Conservation (phyloP, 371 early-diverging fungal species). For the Actinomortierella wolfii region DNA sequence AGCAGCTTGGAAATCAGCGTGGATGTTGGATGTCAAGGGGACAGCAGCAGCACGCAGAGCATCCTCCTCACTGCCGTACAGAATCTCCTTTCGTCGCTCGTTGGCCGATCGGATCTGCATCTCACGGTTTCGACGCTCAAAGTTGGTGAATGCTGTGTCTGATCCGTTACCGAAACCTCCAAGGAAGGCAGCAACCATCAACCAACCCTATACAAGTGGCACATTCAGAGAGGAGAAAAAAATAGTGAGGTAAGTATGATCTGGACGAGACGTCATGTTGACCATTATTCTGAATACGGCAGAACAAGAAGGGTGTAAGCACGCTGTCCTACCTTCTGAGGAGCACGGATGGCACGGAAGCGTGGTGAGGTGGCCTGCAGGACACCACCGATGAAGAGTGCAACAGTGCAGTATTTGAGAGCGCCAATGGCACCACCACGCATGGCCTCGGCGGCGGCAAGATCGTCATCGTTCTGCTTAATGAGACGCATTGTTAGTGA, state of each 20-base stretch:
- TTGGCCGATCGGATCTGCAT: slow-evolving; percentile 35
- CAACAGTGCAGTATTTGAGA: slow-evolving; percentile 39
- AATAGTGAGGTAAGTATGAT: background rate
- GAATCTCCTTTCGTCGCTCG: slow-evolving; percentile 29
- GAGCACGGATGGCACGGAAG: slow-evolving; percentile 32
- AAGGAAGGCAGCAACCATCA: slow-evolving; percentile 42
- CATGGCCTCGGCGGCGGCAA: slow-evolving; percentile 40
- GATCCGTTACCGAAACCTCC: slow-evolving; percentile 45
- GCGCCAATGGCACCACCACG: slow-evolving; percentile 41
- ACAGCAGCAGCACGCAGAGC: slow-evolving; percentile 14
- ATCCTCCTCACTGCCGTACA: slow-evolving; percentile 22
- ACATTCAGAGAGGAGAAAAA: background rate
- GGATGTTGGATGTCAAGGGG: slow-evolving; percentile 1
- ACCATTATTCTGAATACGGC: background rate
- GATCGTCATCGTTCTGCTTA: slow-evolving; percentile 37
- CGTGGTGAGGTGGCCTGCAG: slow-evolving; percentile 36
- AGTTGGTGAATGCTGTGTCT: slow-evolving; percentile 42
- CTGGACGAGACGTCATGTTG: background rate
- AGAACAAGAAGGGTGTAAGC: background rate
- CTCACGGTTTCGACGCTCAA: slow-evolving; percentile 38
- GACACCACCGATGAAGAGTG: slow-evolving; percentile 27
- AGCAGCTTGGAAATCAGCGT: no score
- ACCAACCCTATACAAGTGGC: slow-evolving; percentile 22
- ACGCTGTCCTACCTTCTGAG: slow-evolving; percentile 26
- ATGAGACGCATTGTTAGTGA: slow-evolving; percentile 36